Percentiles rank a stretch among this genome's conserved stretches.
These are phyloP conservation scores for Malbranchea cinnamomea DNA, from an alignment of 2,329 filamentous ascomycete species.

Conservation along the genomic window DNA sequence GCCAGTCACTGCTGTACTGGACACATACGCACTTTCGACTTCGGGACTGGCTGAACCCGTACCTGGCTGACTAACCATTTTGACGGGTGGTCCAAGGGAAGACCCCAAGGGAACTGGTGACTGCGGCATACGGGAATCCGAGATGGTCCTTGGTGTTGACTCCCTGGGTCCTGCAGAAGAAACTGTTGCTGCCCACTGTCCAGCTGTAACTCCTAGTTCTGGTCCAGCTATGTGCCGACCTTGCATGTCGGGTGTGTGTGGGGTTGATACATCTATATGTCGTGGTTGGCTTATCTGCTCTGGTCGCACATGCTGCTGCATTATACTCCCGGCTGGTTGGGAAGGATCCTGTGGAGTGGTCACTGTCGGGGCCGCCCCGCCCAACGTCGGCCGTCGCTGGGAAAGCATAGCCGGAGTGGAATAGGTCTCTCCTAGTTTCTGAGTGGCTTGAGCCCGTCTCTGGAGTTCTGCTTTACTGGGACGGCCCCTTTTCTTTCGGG, in stretches of 20 bases:
- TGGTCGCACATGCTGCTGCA: conserved; percentile 1
- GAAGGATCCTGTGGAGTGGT: no score
- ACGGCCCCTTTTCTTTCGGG: conserved; percentile 27
- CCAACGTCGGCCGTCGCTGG: no score
- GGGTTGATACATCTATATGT: conserved; percentile 4
- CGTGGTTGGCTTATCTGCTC: neutral
- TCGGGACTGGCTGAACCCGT: conserved; percentile 4
- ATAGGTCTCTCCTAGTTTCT: conserved; percentile 25
- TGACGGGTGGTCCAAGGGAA: conserved; percentile 5
- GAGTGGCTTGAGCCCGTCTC: conserved; percentile 22
- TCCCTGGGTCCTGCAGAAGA: conserved; percentile 6
- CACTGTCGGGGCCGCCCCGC: no score
- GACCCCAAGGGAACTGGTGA: conserved; percentile 4
- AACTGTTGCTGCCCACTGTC: conserved; percentile 2
- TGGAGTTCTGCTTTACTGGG: conserved; percentile 29
- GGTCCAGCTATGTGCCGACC: conserved; percentile 7
- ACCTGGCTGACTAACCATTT: conserved; percentile 6
- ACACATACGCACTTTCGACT: conserved; percentile 3
- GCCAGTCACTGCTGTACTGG: conserved; percentile 4
- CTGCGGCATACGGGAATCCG: conserved; percentile 6
- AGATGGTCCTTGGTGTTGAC: conserved; percentile 7
- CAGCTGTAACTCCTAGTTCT: conserved; percentile 2
- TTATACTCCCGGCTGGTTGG: neutral
- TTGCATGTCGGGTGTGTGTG: conserved; percentile 9
- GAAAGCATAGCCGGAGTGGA: conserved; percentile 21